phyloP scores from a whole-genome alignment of 148 eudicot genomes.

The Spergularia marina region DNA sequence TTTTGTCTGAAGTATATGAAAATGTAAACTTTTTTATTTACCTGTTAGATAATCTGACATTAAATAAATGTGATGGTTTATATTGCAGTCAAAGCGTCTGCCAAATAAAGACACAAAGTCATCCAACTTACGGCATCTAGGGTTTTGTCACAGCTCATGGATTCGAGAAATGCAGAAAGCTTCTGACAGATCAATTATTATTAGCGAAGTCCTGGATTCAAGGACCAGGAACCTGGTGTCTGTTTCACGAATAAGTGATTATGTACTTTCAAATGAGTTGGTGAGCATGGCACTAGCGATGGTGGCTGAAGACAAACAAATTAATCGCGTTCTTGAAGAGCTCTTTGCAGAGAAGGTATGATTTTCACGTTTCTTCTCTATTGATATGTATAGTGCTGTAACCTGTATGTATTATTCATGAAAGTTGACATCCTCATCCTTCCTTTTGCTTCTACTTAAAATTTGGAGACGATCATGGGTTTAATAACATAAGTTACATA shows the following conservation, averaged over 20 bases:
- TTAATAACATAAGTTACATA: no score
- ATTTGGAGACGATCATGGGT: no score
- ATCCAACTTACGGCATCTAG: constrained; percentile 44
- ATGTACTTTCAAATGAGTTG: constrained; percentile 91
- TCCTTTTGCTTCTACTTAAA: no score
- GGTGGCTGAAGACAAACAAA: constrained; percentile 98
- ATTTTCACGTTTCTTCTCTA: not conserved
- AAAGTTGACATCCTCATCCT: not conserved
- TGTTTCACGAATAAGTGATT: constrained; percentile 89
- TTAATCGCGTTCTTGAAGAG: constrained; percentile 90
- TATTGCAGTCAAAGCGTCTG: constrained; percentile 79
- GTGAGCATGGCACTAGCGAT: constrained; percentile 97
- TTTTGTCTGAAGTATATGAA: not conserved
- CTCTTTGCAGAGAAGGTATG: constrained; percentile 94
- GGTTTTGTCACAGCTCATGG: constrained; percentile 83
- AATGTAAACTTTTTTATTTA: not conserved
- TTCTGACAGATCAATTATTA: constrained; percentile 80
- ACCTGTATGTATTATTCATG: not conserved
- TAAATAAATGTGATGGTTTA: not conserved
- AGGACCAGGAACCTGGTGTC: constrained; percentile 92
- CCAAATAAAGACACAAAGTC: constrained; percentile 49
- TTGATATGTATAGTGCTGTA: not conserved
- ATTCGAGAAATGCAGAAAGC: constrained; percentile 89
- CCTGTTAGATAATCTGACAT: not conserved
- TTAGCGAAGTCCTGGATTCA: constrained; percentile 90